phyloP scores from a whole-genome alignment of 2,329 filamentous ascomycete species.

The Aspergillus calidoustus region DNA sequence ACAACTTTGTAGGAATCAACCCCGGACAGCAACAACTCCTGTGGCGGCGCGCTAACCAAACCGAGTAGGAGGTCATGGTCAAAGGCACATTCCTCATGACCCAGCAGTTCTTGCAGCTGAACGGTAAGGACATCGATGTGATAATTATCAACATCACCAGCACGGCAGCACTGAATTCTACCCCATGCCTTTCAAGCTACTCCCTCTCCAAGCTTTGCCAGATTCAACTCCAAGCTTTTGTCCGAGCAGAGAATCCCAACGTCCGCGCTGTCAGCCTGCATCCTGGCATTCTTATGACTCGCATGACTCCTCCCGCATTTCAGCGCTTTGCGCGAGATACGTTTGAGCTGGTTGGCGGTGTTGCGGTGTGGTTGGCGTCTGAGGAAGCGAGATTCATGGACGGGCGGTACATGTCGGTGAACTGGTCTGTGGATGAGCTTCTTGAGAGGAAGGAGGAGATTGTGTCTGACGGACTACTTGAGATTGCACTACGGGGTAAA shows the following conservation, averaged over 20 bases:
- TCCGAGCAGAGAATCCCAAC: neutral
- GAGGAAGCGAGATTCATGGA: neutral
- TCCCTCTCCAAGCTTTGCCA: neutral
- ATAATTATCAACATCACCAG: neutral
- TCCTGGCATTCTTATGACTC: neutral
- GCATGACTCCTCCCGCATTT: neutral
- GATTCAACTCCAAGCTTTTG: neutral
- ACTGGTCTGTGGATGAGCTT: slow-evolving; percentile 1
- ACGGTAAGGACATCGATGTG: neutral
- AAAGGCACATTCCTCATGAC: slow-evolving; percentile 1
- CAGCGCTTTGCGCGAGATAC: neutral
- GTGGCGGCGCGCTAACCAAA: too few species aligned
- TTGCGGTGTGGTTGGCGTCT: too few species aligned
- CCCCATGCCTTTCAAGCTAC: too few species aligned
- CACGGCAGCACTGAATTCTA: neutral
- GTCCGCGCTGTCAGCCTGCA: neutral
- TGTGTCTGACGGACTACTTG: neutral
- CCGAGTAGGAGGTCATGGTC: neutral
- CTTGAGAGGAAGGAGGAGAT: neutral
- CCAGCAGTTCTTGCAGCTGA: neutral
- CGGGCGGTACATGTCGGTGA: neutral
- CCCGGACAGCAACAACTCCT: too few species aligned
- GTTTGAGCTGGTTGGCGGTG: neutral
- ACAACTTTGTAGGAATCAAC: too few species aligned
- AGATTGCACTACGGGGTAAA: neutral